phyloP scores from a whole-genome alignment of 495 filamentous ascomycete species.

The Aspergillus heteromorphus region DNA sequence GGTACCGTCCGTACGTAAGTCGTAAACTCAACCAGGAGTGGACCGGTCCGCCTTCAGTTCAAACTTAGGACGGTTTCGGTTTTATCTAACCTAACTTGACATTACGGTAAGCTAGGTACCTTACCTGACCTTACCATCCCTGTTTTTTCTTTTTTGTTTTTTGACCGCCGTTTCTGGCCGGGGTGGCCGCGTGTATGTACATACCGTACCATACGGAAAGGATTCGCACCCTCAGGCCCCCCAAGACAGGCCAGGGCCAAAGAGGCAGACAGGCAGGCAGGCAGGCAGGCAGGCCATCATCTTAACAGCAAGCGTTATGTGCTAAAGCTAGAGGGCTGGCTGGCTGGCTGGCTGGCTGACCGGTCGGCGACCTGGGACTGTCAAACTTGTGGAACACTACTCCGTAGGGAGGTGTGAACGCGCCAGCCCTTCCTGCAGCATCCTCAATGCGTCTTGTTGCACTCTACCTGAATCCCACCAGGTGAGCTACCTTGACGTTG shows the following conservation, averaged over 20 bases:
- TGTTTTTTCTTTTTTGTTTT: constrained; percentile 6
- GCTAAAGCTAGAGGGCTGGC: neutral
- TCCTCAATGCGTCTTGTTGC: neutral
- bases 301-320: constrained; percentile 1
- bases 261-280: no score
- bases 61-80: no score
- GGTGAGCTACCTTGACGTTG: neutral
- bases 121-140: neutral
- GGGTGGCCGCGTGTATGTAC: neutral
- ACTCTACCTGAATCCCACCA: neutral
- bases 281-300: no score
- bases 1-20: neutral
- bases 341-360: constrained; percentile 3
- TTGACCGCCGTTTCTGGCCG: constrained; percentile 4
- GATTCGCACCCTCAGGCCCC: constrained; percentile 3
- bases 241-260: neutral
- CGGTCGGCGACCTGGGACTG: neutral
- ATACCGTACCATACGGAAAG: constrained; percentile 9
- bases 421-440: constrained; percentile 7
- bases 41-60: neutral
- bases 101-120: no score
- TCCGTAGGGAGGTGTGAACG: constrained; percentile 5
- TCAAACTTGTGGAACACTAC: constrained; percentile 4
- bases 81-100: no score
- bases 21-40: no score